phyloP scores from a whole-genome alignment of 129 eudicot genomes.

The Flaveria brownii region DNA sequence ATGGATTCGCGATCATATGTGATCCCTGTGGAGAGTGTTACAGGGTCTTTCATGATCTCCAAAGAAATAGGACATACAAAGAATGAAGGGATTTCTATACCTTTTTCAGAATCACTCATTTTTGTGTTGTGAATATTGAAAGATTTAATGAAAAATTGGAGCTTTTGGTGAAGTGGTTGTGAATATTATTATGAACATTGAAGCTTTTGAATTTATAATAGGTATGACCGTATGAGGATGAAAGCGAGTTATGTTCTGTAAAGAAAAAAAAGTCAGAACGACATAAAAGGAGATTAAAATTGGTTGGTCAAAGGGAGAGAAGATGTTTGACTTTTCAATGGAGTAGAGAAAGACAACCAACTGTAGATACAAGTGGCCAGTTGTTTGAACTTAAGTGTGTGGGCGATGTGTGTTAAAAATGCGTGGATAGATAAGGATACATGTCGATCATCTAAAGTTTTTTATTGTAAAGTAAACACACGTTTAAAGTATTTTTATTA shows the following conservation, averaged over 20 bases:
- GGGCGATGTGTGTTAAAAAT: conserved; percentile 27
- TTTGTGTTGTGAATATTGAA: background rate
- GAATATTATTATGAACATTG: background rate
- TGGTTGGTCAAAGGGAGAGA: conserved; percentile 22
- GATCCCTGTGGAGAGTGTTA: conserved; percentile 58
- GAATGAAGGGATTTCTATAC: conserved; percentile 55
- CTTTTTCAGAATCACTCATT: conserved; percentile 32
- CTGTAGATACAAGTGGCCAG: background rate
- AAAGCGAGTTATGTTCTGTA: background rate
- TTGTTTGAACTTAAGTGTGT: conserved; percentile 25
- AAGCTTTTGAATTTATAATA: conserved; percentile 19
- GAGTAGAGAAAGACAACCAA: conserved; percentile 9
- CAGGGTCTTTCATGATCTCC: conserved; percentile 77
- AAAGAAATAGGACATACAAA: conserved; percentile 65
- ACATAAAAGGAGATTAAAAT: background rate
- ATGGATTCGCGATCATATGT: conserved; percentile 72
- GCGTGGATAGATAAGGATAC: conserved; percentile 24
- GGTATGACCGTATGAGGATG: no score
- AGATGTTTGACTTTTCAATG: conserved; percentile 16
- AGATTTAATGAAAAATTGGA: conserved; percentile 13
- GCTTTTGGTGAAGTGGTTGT: conserved; percentile 9
- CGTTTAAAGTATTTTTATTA: background rate
- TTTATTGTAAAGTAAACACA: background rate
- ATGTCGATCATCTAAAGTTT: background rate
- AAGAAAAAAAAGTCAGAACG: conserved; percentile 19